Conservation (phyloP, 768 basidiomycete genomes). For the Naematelia aurantialba region DNA sequence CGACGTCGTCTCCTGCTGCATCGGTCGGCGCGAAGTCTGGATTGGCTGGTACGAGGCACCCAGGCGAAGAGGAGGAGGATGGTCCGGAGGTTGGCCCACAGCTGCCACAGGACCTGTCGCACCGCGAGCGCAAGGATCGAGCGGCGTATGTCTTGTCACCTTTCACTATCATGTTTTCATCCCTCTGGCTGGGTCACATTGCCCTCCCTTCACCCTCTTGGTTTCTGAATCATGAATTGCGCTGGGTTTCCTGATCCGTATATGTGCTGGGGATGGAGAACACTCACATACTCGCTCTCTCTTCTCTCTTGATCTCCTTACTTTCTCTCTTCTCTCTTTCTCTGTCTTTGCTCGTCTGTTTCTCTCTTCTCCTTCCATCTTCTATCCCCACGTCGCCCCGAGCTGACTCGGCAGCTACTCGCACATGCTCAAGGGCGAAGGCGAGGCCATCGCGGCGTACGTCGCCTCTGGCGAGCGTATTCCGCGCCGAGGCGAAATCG, state of each 20-base stretch:
- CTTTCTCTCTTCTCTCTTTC: too few species aligned
- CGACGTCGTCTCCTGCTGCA: conserved; percentile 19
- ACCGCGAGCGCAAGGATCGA: conserved; percentile 61
- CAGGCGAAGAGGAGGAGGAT: conserved; percentile 50
- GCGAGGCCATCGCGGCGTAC: conserved; percentile 96
- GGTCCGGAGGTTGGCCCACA: conserved; percentile 77
- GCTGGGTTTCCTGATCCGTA: too few species aligned
- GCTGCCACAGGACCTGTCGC: conserved; percentile 58
- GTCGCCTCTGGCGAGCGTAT: conserved; percentile 83
- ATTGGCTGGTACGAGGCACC: not conserved
- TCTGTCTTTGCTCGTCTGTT: too few species aligned
- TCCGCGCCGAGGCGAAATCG: conserved; percentile 98
- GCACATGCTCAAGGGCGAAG: conserved; percentile 89
- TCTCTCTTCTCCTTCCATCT: not conserved
- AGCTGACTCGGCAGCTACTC: conserved; percentile 59
- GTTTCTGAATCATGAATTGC: too few species aligned
- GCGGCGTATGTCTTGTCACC: conserved; percentile 55
- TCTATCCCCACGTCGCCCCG: too few species aligned
- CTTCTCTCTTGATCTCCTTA: too few species aligned
- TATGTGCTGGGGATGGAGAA: too few species aligned
- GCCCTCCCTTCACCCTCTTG: too few species aligned
- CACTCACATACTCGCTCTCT: too few species aligned
- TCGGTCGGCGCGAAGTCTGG: conserved; percentile 1
- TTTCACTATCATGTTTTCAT: not conserved
- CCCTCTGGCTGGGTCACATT: not conserved